These are phyloP conservation scores for Epichloe scottii DNA, from an alignment of 2,329 filamentous ascomycete genomes.

Conservation along the genomic window DNA sequence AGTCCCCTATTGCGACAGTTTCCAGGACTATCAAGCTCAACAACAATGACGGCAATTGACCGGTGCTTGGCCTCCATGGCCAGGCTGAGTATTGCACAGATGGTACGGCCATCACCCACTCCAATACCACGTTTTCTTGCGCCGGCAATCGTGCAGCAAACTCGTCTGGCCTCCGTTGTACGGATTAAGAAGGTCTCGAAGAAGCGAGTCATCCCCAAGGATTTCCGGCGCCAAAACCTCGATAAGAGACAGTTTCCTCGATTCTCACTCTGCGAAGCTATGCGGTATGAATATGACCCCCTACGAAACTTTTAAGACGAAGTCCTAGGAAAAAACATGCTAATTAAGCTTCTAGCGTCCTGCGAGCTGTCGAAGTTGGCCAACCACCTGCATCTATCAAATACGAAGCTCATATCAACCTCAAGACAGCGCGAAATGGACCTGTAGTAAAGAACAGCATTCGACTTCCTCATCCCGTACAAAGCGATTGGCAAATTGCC, in stretches of 20 bases:
- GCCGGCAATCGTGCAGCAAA: conserved; percentile 33
- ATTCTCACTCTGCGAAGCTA: conserved; percentile 80
- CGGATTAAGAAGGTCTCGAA: conserved; percentile 40
- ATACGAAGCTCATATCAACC: conserved; percentile 77
- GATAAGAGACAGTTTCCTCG: conserved; percentile 49
- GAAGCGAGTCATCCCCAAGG: conserved; percentile 51
- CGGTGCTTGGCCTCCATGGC: conserved; percentile 43
- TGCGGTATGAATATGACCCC: conserved; percentile 46
- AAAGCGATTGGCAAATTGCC: conserved; percentile 77
- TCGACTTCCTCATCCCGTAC: conserved; percentile 77
- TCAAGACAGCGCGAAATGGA: conserved; percentile 75
- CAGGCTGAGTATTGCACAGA: conserved; percentile 32
- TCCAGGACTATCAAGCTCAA: conserved; percentile 10
- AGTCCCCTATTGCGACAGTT: background rate
- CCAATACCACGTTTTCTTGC: conserved; percentile 37
- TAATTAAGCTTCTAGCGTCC: conserved; percentile 46
- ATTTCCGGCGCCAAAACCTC: conserved; percentile 53
- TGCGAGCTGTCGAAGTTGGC: conserved; percentile 87
- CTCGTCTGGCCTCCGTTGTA: conserved; percentile 27
- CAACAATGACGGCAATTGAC: conserved; percentile 37
- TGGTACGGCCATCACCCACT: conserved; percentile 27
- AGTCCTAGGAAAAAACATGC: background rate
- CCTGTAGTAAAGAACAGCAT: conserved; percentile 79
- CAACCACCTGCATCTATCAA: conserved; percentile 59
- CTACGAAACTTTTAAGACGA: background rate